phyloP scores from a whole-genome alignment of 148 eudicot species.

The Polygonum maritimum region DNA sequence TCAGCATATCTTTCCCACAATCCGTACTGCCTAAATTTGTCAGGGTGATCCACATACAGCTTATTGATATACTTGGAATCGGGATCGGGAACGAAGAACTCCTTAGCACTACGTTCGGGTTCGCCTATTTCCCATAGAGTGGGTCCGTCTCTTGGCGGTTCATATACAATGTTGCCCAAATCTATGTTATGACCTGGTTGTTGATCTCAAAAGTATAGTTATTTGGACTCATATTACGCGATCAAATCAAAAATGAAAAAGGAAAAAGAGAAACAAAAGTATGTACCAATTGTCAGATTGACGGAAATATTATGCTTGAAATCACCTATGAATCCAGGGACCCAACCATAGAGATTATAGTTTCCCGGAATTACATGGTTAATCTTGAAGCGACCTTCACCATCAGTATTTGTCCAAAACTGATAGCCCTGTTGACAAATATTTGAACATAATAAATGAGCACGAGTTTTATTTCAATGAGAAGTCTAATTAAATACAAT shows the following conservation, averaged over 20 bases:
- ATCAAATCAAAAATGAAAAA: neutral
- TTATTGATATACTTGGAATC: constrained; percentile 33
- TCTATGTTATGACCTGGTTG: constrained; percentile 22
- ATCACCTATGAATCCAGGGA: constrained; percentile 66
- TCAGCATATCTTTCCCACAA: constrained; percentile 81
- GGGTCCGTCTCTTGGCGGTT: constrained; percentile 49
- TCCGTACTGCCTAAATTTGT: constrained; percentile 88
- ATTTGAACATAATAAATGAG: neutral
- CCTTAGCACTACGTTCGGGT: constrained; percentile 48
- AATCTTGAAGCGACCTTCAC: constrained; percentile 46
- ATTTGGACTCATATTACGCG: neutral
- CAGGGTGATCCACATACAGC: constrained; percentile 25
- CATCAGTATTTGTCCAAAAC: constrained; percentile 56
- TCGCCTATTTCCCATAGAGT: constrained; percentile 47
- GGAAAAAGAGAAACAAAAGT: neutral
- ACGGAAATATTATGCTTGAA: constrained; percentile 23
- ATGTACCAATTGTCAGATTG: constrained; percentile 3
- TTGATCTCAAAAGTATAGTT: neutral
- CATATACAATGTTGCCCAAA: constrained; percentile 34
- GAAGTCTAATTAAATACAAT: no score
- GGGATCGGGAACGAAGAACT: constrained; percentile 47
- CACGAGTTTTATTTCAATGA: neutral
- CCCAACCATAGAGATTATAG: constrained; percentile 64
- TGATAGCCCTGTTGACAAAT: constrained; percentile 54
- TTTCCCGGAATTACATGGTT: constrained; percentile 34